Conservation (phyloP, 768 basidiomycete species). For the Paxillus ammoniavirescens region DNA sequence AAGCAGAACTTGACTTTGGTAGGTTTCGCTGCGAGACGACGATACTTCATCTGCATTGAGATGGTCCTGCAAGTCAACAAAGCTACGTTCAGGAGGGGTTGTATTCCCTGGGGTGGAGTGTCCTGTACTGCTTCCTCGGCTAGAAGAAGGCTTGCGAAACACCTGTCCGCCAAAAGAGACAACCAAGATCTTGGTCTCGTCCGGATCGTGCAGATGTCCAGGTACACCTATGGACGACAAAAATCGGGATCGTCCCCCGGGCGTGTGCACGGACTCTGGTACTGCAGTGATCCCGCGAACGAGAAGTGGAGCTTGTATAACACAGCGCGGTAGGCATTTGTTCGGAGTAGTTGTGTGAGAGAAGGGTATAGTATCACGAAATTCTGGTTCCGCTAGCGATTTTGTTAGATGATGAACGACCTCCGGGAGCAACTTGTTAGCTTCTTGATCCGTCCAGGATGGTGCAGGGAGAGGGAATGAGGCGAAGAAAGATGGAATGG, state of each 20-base stretch:
- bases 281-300: conserved; percentile 53
- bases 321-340: conserved; percentile 35
- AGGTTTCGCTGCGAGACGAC: background rate
- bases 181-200: conserved; percentile 58
- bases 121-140: conserved; percentile 29
- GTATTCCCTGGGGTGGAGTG: conserved; percentile 36
- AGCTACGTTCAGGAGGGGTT: conserved; percentile 1
- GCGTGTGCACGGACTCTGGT: conserved; percentile 46
- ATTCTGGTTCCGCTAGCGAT: conserved; percentile 24
- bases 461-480: conserved; percentile 57
- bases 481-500: conserved; percentile 67
- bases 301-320: conserved; percentile 61
- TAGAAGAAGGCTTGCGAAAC: conserved; percentile 49
- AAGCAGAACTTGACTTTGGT: background rate
- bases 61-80: background rate
- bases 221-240: conserved; percentile 63
- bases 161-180: conserved; percentile 83
- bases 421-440: conserved; percentile 45
- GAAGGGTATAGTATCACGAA: conserved; percentile 47
- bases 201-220: conserved; percentile 41
- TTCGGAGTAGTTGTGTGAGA: conserved; percentile 10
- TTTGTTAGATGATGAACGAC: conserved; percentile 42
- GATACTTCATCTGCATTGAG: background rate
- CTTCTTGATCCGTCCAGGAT: conserved; percentile 55
- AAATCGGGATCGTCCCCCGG: conserved; percentile 50